Base-by-base conservation (phyloP, 2,329 filamentous ascomycete genomes). In the Calonectria ilicicola region DNA sequence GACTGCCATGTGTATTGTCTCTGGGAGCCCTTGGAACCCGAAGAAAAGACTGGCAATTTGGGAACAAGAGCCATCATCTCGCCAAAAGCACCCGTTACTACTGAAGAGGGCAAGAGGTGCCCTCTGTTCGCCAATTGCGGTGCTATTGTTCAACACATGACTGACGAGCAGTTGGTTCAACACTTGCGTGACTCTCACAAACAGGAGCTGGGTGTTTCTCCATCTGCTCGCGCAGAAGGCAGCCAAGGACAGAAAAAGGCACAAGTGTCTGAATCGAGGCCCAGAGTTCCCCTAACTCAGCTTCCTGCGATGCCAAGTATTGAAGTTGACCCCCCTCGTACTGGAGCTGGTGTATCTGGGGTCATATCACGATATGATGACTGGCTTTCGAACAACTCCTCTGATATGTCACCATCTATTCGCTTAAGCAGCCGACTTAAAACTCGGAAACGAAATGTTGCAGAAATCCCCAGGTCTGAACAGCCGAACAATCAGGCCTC, bases 1-100 rank as follows among this genome's bases (percentile, higher is more conserved):
- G 78, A 79, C 29, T 79, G 76, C 3, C 78, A 79, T 51, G 29
- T 75, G 42, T 70, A 78, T 14, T 3, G 49, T 1, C 78, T 79
- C 8, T 79, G 77, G 77, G 69, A 70, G 23, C 8, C n/a, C 1
- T 5, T 77, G 17, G 5, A 29, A 19, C 14, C 49, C n/a, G n/a
- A 40, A 27, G 8, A 6, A 9, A 5, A 4, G 12, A 60, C 2
- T 10, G 15, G 21, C 6, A 8, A 46, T 23, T 14, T 14, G 3
- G 27, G 49, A n/a, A 67, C 69, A 23, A 44, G 38, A 23, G n/a
- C 23, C 3, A 9, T 9, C 8, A 9, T 7, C 2, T 26, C 58
- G 15, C 15, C 40, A 14, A 38, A 17, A 2, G 21, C 12, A 12
- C n/a, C 15, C 6, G 7, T 4, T 26, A 9, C 7, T 19, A 5